Evolutionary conservation across 441 rosid species (phyloP), one percentile per base, ranked within the genome.

Genomic region (Euphorbia schlechtendalii): DNA sequence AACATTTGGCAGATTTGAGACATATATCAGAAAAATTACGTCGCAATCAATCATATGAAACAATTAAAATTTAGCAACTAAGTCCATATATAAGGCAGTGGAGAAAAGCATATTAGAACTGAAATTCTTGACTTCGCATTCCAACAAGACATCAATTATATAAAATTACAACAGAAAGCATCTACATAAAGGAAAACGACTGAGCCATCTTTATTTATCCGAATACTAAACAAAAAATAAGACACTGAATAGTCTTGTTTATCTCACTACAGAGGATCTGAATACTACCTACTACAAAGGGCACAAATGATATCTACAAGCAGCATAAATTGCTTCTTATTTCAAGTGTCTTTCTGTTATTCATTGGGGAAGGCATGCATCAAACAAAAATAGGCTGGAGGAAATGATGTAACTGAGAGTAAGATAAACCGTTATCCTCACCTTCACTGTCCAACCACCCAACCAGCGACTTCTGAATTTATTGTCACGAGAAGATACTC

Each of bases 381-480:
- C 53, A 1, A 48, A 15, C 3, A 45, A 45, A 8, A 48, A 18
- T 48, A 48, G 18, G 53, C 21, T 48, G n/a, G 21, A 48, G 21
- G 53, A 48, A 48, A 48, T 48, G 53, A 48, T 48, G 8, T 48
- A 15, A 48, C 53, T 15, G 9, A 48, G 53, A 51, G 53, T 18
- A 18, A 28, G 34, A 73, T 55, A 51, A 64, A 71, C 40, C 32
- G 56, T 34, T 71, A 61, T 27, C 55, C 74, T 61, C 59, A 82
- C 83, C 82, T 77, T 68, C 17, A 51, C 66, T 13, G 65, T 45
- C 84, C 82, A 81, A 66, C 81, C 81, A 67, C 83, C 81, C 15
- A 80, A 71, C 82, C 82, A 76, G 62, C 78, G 74, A 69, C 85
- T 77, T 64, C 59, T 69, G 62, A 69, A 80, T 69, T 73, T 70